Evolutionary conservation across 108 stramenopile species (phyloP).

Genomic region (Cyclotella choctawhatcheeana): DNA sequence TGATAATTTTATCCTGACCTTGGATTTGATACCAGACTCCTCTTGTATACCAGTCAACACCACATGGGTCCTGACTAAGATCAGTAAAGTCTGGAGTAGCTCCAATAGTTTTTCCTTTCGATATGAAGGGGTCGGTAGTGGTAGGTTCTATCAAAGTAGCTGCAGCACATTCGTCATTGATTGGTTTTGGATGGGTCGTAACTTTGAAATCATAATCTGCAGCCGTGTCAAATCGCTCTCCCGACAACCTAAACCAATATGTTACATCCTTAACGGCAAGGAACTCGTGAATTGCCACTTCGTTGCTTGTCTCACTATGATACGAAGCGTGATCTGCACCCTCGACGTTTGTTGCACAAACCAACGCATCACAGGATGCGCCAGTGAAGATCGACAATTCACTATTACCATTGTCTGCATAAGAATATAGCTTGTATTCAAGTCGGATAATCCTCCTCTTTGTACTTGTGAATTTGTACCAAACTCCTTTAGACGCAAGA

Average conservation of each 20-base stretch:
- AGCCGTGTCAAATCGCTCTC: constrained; percentile 2
- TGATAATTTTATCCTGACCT: constrained; percentile 4
- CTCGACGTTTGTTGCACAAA: background rate
- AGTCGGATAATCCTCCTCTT: constrained; percentile 4
- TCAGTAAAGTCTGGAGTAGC: constrained; percentile 24
- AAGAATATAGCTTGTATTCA: constrained; percentile 21
- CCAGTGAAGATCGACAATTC: constrained; percentile 20
- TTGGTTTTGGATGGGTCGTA: constrained; percentile 8
- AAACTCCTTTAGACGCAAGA: background rate
- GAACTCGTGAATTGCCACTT: constrained; percentile 16
- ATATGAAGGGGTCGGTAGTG: background rate
- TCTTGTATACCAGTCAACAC: constrained; percentile 3
- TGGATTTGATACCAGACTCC: constrained; percentile 16
- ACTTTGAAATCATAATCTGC: constrained; percentile 17
- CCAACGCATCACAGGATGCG: background rate
- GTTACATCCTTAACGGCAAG: background rate
- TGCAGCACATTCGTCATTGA: constrained; percentile 12
- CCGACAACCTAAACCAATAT: constrained; percentile 11
- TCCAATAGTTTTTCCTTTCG: background rate
- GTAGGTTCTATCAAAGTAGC: constrained; percentile 6
- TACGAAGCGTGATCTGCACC: too few species aligned
- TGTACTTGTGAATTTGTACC: constrained; percentile 3
- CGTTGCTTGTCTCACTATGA: background rate
- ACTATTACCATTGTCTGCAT: constrained; percentile 5
- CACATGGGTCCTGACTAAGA: constrained; percentile 1